Evolutionary conservation across 305 asterid genomes (phyloP), one percentile per base, ranked within the genome.

Genomic region (Fraxinus sp.): DNA sequence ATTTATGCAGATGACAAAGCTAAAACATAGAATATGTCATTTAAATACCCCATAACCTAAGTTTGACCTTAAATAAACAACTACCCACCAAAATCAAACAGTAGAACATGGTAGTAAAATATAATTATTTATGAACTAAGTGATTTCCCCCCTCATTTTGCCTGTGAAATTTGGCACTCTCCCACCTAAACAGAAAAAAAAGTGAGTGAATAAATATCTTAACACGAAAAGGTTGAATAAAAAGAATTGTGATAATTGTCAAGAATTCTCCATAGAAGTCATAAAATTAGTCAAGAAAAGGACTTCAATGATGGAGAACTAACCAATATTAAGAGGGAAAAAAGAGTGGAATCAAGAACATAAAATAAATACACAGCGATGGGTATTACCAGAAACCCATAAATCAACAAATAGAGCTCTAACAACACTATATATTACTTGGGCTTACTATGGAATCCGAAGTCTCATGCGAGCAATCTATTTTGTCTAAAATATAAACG

Each of bases 271-370:
- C 24, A 70, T 86, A 83, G 81, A 82, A 36, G 43, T 83, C 85
- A 46, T 76, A 75, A 35, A 43, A 75, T 70, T 85, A 80, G 86
- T 80, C 85, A 80, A 78, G 91, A 87, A 75, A 87, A 79, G 79
- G 88, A 86, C 89, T 70, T 84, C 87, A 86, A 87, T 89, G 87
- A 87, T 89, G 82, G 85, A 62, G 80, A 79, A 78, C 76, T 57
- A 84, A 80, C 83, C 18, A 62, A 70, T 7, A 24, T 52, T 79
- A 30, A 33, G 22, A 75, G 13, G 62, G 52, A 81, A 83, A 55
- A 74, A 77, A 70, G 83, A 64, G 83, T 79, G 35, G 16, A 84
- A 77, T 22, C 74, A 76, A 71, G 80, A 28, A 81, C 79, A 33
- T 18, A 73, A 70, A 22, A 81, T 41, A 71, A 64, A 71, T 36